These are phyloP conservation scores for Coniella lustricola DNA, from an alignment of 2,329 filamentous ascomycete species.

Conservation along the genomic window DNA sequence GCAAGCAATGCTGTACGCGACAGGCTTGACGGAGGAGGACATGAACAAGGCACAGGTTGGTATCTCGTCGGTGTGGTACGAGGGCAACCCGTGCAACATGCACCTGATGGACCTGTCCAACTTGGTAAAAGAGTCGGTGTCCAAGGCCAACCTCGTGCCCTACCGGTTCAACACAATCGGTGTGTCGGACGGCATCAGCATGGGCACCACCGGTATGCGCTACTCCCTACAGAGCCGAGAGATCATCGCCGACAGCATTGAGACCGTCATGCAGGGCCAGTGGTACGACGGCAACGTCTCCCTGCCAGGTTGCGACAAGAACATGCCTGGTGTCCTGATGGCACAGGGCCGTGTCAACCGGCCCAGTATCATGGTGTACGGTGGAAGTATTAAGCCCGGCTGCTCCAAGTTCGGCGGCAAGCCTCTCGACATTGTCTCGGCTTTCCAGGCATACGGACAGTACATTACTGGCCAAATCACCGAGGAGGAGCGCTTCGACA, in stretches of 20 bases:
- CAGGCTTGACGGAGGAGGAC: slow-evolving; percentile 76
- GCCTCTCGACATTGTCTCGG: slow-evolving; percentile 87
- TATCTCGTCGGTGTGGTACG: slow-evolving; percentile 97
- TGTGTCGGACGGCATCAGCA: slow-evolving; percentile 94
- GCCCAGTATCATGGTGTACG: slow-evolving; percentile 95
- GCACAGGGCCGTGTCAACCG: slow-evolving; percentile 94
- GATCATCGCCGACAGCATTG: slow-evolving; percentile 95
- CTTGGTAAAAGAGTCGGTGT: slow-evolving; percentile 57
- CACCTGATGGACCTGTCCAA: slow-evolving; percentile 86
- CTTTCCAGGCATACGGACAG: slow-evolving; percentile 96
- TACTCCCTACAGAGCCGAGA: slow-evolving; percentile 92
- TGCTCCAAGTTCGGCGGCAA: slow-evolving; percentile 65
- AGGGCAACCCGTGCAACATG: slow-evolving; percentile 99
- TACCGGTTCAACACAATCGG: slow-evolving; percentile 99
- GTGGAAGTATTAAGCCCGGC: slow-evolving; percentile 86
- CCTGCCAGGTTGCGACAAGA: slow-evolving; percentile 97
- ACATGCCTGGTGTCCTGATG: slow-evolving; percentile 91
- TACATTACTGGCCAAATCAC: slow-evolving; percentile 87
- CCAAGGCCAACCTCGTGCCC: slow-evolving; percentile 70
- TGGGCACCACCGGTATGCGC: slow-evolving; percentile 96
- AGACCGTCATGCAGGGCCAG: slow-evolving; percentile 98
- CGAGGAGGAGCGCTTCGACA: slow-evolving; percentile 87
- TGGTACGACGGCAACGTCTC: slow-evolving; percentile 99
- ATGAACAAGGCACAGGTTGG: slow-evolving; percentile 97
- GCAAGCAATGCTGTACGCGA: slow-evolving; percentile 98